Evolutionary conservation across 495 filamentous ascomycete species (phyloP), one percentile per base, ranked within the genome.

Genomic region (Aeminium ludgeri): DNA sequence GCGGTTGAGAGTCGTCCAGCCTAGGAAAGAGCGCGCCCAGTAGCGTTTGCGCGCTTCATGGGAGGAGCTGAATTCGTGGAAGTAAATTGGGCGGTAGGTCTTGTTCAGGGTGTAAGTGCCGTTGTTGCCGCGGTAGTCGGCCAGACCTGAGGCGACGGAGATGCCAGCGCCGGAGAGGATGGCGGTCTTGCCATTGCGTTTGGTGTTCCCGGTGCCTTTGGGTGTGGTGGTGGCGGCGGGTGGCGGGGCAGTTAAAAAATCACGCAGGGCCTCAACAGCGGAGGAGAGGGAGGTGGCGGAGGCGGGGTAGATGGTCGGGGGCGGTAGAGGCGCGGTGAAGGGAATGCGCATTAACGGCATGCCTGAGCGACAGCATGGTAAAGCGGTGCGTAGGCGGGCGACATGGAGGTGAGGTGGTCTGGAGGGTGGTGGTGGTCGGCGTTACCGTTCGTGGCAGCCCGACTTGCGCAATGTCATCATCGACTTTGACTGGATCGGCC

Each of bases 1-100:
- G 34, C 74, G 77, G 48, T 78, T 56, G 49, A 95, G 63, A 15
- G 69, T 80, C 12, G 80, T 73, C 86, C 86, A 97, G 10, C 89
- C 89, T 16, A 97, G 64, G 55, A 86, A 97, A 58, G 82, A 91
- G 11, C 89, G 66, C 5, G 89, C 87, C 87, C 87, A 97, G 63
- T 97, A 97, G 43, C 89, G 65, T 61, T 96, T 91, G 40, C 89
- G 67, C 13, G 83, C 79, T 55, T 87, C 85, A 62, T 97, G 87
- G 45, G 63, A 78, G 30, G 68, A 58, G 20, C 78, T 47, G 55
- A 95, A 97, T 52, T 97, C 89, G 59, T 82, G 72, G 60, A 76
- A 91, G 61, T 92, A 97, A 49, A 93, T 89, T 12, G 89, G 89
- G 18, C 80, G 74, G 55, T 94, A 94, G 2, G 70, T 73, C 55